Evolutionary conservation across 2,329 filamentous ascomycete genomes (phyloP).

Genomic region (Arthrobotrys iridis): DNA sequence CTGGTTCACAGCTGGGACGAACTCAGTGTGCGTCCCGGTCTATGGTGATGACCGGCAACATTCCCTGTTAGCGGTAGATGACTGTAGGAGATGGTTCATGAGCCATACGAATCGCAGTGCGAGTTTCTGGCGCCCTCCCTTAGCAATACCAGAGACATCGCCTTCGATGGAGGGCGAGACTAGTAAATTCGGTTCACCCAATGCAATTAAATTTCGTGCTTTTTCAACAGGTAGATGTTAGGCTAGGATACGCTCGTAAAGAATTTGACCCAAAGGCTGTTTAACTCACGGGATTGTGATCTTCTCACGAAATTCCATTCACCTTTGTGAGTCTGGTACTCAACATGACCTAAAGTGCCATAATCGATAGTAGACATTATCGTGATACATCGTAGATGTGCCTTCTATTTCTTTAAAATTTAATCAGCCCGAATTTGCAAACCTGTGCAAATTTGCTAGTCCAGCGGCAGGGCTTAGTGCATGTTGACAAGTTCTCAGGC

Average conservation of each 20-base stretch:
- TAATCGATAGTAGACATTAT: conserved; percentile 47
- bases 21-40: conserved; percentile 28
- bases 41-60: background rate
- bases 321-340: conserved; percentile 37
- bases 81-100: background rate
- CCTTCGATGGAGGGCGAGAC: conserved; percentile 10
- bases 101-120: conserved; percentile 32
- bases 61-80: background rate
- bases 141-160: background rate
- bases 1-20: conserved; percentile 28
- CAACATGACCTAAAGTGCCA: conserved; percentile 53
- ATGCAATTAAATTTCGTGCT: conserved; percentile 2
- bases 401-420: background rate
- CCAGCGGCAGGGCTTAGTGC: background rate
- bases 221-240: background rate
- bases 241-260: no score
- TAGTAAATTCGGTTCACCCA: conserved; percentile 22
- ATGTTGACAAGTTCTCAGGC: background rate
- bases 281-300: conserved; percentile 21
- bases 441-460: background rate
- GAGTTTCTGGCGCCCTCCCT: conserved; percentile 26
- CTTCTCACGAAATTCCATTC: conserved; percentile 46
- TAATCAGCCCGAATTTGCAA: background rate
- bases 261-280: no score
- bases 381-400: conserved; percentile 18